Evolutionary conservation across 768 basidiomycete species (phyloP).

Genomic region (Russula griseocarnosa): DNA sequence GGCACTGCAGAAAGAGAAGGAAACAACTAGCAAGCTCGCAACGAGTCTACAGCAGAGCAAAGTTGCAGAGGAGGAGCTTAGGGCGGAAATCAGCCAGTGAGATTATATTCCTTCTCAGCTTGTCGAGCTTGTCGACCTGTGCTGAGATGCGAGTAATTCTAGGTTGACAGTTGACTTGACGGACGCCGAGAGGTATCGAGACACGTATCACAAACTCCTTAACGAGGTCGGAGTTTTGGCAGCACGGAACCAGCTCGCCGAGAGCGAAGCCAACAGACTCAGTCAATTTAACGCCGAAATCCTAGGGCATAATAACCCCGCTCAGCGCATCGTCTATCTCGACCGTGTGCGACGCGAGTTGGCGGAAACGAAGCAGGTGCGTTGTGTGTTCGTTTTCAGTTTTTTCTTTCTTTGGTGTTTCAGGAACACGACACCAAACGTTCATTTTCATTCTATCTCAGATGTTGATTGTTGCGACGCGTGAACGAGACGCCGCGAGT

Average conservation of each 20-base stretch:
- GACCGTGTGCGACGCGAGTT: conserved; percentile 79
- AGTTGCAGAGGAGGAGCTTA: conserved; percentile 63
- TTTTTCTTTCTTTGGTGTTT: too few relatives aligned
- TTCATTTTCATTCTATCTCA: conserved; percentile 15
- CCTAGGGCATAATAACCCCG: conserved; percentile 76
- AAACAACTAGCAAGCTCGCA: conserved; percentile 46
- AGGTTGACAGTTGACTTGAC: conserved; percentile 51
- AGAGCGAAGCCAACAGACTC: conserved; percentile 72
- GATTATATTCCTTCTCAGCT: conserved; percentile 31
- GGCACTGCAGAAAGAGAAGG: conserved; percentile 33
- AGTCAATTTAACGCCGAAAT: conserved; percentile 84
- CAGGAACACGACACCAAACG: not conserved
- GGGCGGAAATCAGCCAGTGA: conserved; percentile 65
- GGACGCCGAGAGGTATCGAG: conserved; percentile 61
- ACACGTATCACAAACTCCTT: conserved; percentile 62
- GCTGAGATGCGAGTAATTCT: not conserved
- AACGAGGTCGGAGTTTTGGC: conserved; percentile 63
- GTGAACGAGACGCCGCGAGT: conserved; percentile 34
- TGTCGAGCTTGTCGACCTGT: not conserved
- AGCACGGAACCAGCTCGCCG: conserved; percentile 69
- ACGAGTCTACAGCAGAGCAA: conserved; percentile 51
- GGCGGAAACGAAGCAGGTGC: conserved; percentile 74
- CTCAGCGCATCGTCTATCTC: conserved; percentile 82
- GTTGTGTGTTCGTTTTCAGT: conserved; percentile 32
- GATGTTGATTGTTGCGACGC: conserved; percentile 34